Evolutionary conservation across 345 rosid genomes (phyloP).

Genomic region (Heritiera littoralis): DNA sequence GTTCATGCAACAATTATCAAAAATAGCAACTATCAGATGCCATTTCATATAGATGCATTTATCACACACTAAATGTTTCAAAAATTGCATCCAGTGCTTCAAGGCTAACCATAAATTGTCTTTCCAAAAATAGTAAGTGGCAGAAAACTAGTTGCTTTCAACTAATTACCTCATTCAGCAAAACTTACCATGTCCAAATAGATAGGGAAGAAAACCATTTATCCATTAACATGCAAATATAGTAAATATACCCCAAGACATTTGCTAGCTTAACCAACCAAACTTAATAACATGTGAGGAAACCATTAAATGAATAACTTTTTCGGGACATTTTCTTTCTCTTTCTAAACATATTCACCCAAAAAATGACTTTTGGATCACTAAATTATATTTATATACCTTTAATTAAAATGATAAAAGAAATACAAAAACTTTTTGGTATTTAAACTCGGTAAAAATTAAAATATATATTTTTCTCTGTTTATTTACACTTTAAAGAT

Average conservation of each 20-base stretch:
- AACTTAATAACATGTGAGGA: not conserved
- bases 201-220: not conserved
- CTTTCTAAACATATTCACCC: not conserved
- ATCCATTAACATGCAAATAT: not conserved
- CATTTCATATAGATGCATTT: slow-evolving; percentile 12
- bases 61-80: not conserved
- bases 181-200: not conserved
- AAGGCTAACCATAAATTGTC: not conserved
- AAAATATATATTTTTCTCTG: not conserved
- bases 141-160: slow-evolving; percentile 2
- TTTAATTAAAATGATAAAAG: not conserved
- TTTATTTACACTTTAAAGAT: slow-evolving; percentile 7
- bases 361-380: not conserved
- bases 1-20: not conserved
- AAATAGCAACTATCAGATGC: not conserved
- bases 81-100: not conserved
- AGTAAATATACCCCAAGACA: not conserved
- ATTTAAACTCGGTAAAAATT: not conserved
- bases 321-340: slow-evolving; percentile 1
- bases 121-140: slow-evolving; percentile 5
- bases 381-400: not conserved
- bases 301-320: slow-evolving; percentile 12
- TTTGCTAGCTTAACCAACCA: not conserved
- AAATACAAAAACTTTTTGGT: too few species aligned
- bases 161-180: not conserved